Evolutionary conservation across 2,329 filamentous ascomycete genomes (phyloP).

Genomic region (Trichoderma cornu-damae): DNA sequence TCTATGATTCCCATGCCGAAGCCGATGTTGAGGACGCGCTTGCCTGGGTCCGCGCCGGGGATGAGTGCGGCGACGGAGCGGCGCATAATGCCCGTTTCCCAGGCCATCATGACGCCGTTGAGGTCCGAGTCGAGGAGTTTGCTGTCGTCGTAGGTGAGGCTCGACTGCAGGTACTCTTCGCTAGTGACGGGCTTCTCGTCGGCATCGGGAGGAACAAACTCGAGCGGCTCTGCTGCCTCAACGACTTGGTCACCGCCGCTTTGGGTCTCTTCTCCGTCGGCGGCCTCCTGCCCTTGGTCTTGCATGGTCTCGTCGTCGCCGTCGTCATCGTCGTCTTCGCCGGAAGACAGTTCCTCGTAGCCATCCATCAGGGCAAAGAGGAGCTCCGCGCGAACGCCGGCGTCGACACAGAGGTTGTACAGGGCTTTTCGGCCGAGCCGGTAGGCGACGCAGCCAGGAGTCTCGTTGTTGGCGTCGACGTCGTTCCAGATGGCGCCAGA

Average conservation of each 20-base stretch:
- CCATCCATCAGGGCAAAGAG: conserved; percentile 75
- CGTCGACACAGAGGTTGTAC: conserved; percentile 80
- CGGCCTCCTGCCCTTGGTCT: conserved; percentile 38
- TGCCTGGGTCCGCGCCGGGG: conserved; percentile 42
- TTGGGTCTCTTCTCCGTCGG: not conserved
- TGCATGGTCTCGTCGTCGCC: conserved; percentile 43
- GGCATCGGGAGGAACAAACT: conserved; percentile 34
- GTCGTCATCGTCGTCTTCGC: conserved; percentile 43
- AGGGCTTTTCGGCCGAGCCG: conserved; percentile 62
- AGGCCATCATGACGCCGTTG: conserved; percentile 92
- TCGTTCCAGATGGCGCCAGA: conserved; percentile 98
- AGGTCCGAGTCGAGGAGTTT: conserved; percentile 68
- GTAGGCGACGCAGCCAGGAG: conserved; percentile 79
- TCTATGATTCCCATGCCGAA: conserved; percentile 92
- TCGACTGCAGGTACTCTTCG: conserved; percentile 62
- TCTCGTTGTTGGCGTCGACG: conserved; percentile 78
- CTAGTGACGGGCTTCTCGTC: conserved; percentile 52
- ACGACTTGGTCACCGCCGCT: conserved; percentile 32
- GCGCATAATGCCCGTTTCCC: conserved; percentile 84
- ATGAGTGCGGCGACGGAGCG: conserved; percentile 65
- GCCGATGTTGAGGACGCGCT: conserved; percentile 76
- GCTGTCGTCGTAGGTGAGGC: conserved; percentile 57
- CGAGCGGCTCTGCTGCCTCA: conserved; percentile 30
- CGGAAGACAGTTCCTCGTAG: conserved; percentile 67
- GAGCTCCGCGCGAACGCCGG: conserved; percentile 85